Conservation (phyloP, 192 early-diverging fungal genomes). For the Backusella morwellensis region DNA sequence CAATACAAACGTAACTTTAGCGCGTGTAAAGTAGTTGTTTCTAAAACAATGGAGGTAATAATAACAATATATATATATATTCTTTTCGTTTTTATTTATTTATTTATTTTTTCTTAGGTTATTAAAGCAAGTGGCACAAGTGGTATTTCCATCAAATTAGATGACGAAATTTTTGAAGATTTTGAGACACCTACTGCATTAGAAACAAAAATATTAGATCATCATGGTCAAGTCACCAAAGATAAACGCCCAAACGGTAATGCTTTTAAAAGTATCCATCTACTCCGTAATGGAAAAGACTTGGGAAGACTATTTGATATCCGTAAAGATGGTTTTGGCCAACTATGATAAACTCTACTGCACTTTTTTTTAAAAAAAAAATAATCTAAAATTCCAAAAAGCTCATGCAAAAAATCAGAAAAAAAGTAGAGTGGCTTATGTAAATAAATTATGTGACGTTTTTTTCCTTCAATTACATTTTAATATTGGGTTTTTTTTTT, state of each 20-base stretch:
- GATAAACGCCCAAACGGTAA: slow-evolving; percentile 45
- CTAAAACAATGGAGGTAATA: slow-evolving; percentile 36
- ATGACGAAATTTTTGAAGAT: slow-evolving; percentile 32
- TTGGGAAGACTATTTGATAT: slow-evolving; percentile 41
- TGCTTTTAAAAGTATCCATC: slow-evolving; percentile 43
- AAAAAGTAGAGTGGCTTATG: neutral
- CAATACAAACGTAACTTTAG: slow-evolving; percentile 43
- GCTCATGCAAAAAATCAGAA: neutral
- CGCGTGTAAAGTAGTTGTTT: slow-evolving; percentile 36
- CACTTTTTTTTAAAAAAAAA: neutral
- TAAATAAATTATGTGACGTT: slow-evolving; percentile 1
- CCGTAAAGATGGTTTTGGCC: slow-evolving; percentile 34
- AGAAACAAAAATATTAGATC: slow-evolving; percentile 43
- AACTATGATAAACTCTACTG: neutral
- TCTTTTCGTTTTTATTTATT: neutral
- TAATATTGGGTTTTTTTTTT: neutral
- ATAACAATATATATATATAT: no score
- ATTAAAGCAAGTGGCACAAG: slow-evolving; percentile 26
- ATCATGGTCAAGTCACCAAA: slow-evolving; percentile 36
- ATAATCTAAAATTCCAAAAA: neutral
- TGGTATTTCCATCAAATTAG: slow-evolving; percentile 34
- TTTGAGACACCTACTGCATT: slow-evolving; percentile 44
- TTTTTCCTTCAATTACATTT: neutral
- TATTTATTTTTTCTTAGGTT: slow-evolving; percentile 19
- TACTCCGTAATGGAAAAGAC: slow-evolving; percentile 31